Evolutionary conservation across 2,329 filamentous ascomycete species (phyloP), one percentile per base, ranked within the genome.

Genomic region (Daldinia eschscholtzii): DNA sequence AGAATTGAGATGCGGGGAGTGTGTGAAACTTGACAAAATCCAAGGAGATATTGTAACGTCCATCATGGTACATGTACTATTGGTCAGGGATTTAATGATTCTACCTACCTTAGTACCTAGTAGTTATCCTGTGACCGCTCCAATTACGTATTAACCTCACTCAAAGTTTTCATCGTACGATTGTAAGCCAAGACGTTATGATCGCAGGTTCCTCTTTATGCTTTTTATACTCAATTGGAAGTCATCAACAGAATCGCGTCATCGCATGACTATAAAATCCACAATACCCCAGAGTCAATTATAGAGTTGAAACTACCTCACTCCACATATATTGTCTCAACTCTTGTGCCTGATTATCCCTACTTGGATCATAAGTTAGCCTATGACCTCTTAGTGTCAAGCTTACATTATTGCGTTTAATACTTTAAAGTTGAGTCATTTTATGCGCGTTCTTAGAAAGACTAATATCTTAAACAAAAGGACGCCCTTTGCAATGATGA

Each of bases 111-210:
- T n/a, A n/a, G n/a, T n/a, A n/a, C n/a, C n/a, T n/a, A n/a, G n/a
- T n/a, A 13, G 35, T 46, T 64, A 55, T 66, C 59, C 39, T 58
- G 46, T 52, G 46, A 52, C 46, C 46, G 53, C 35, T 63, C 67
- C 67, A 66, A 66, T 69, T 57, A 55, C 33, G 18, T 39, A 60
- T 30, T 61, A 63, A 64, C 59, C 53, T 23, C 33, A 61, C 53
- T 66, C 55, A 28, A 46, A 52, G 48, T 60, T 69, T 57, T 42
- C 35, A 58, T 65, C 66, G 66, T 68, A 66, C 61, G 63, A 69
- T 62, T 66, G 42, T 33, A 42, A 66, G 52, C 44, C 56, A 62
- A 56, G 57, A n/a, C 15, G 6, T 23, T 57, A 18, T 61, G 20
- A 37, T 60, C 35, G 63, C 46, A 2, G 41, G 30, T 70, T 64